These are phyloP conservation scores for Oryza glaberrima DNA, from an alignment of 176 grass and related monocot genomes.

Conservation along the genomic window DNA sequence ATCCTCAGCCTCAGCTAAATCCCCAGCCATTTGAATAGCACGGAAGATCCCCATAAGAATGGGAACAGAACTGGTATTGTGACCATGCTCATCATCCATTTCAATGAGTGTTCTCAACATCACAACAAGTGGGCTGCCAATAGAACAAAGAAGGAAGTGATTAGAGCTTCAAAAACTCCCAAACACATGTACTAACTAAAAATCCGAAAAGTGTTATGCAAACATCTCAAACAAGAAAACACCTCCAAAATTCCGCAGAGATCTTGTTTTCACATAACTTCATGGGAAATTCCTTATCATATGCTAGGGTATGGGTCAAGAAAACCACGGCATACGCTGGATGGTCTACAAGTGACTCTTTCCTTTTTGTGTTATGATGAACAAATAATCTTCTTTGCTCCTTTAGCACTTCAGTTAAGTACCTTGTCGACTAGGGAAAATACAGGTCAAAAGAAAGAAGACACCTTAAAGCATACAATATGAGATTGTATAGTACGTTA, in stretches of 20 bases:
- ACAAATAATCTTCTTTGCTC: slow-evolving; percentile 52
- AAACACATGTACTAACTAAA: slow-evolving; percentile 11
- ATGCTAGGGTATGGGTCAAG: slow-evolving; percentile 74
- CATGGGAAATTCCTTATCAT: slow-evolving; percentile 59
- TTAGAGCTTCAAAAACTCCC: slow-evolving; percentile 27
- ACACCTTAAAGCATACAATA: slow-evolving; percentile 6
- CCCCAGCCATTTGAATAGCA: slow-evolving; percentile 87
- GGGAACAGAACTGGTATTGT: slow-evolving; percentile 45
- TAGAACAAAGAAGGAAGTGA: slow-evolving; percentile 44
- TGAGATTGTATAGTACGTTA: slow-evolving; percentile 6
- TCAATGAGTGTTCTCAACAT: slow-evolving; percentile 68
- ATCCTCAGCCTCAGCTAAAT: slow-evolving; percentile 78
- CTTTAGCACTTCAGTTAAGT: slow-evolving; percentile 77
- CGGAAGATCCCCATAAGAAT: slow-evolving; percentile 74
- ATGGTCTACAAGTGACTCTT: slow-evolving; percentile 59
- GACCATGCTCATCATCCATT: slow-evolving; percentile 53
- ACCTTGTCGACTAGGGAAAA: slow-evolving; percentile 57
- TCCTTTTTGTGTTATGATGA: slow-evolving; percentile 47
- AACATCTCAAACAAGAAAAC: slow-evolving; percentile 44
- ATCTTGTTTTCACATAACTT: slow-evolving; percentile 54
- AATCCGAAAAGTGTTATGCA: slow-evolving; percentile 21
- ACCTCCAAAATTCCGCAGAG: slow-evolving; percentile 76
- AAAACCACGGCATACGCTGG: slow-evolving; percentile 90
- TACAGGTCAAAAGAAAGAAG: slow-evolving; percentile 28
- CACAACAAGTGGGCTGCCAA: slow-evolving; percentile 88